A percentile compares a stretch with the other conserved stretches of the same genome.
Conservation (phyloP, 225 moss, liverwort and hornwort species). For the Marchantia paleacea region DNA sequence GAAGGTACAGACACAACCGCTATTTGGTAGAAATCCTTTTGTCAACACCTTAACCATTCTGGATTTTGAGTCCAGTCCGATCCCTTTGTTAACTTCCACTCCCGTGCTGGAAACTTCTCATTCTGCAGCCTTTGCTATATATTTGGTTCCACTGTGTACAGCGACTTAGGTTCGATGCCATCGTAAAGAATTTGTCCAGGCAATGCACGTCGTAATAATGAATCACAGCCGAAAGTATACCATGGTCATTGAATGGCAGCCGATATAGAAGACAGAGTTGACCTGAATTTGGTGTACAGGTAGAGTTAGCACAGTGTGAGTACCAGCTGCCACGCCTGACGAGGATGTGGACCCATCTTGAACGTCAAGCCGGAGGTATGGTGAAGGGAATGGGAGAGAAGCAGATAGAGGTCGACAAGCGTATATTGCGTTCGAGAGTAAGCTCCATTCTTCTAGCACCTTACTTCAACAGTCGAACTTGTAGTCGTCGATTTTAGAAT, state of each 20-base stretch:
- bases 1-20: not conserved
- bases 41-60: not conserved
- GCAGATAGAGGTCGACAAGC: slow-evolving; percentile 99
- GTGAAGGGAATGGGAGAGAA: slow-evolving; percentile 99
- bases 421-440: slow-evolving; percentile 87
- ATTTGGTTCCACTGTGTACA: not conserved
- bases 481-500: no score
- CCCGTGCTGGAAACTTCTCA: not conserved
- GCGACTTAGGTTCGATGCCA: not conserved
- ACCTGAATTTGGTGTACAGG: slow-evolving; percentile 42
- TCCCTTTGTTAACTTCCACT: not conserved
- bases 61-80: not conserved
- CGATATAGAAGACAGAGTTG: not conserved
- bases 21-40: not conserved
- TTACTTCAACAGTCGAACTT: no score
- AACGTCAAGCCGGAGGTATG: slow-evolving; percentile 97
- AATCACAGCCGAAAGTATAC: no score
- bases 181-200: no score
- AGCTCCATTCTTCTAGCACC: not conserved
- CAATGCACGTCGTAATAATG: not conserved
- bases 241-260: no score
- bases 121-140: not conserved
- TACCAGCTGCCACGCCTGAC: slow-evolving; percentile 96
- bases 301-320: slow-evolving; percentile 90
- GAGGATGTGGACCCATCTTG: slow-evolving; percentile 97